Evolutionary conservation across 495 filamentous ascomycete species (phyloP).

Genomic region (Aspergillus ellipticus): DNA sequence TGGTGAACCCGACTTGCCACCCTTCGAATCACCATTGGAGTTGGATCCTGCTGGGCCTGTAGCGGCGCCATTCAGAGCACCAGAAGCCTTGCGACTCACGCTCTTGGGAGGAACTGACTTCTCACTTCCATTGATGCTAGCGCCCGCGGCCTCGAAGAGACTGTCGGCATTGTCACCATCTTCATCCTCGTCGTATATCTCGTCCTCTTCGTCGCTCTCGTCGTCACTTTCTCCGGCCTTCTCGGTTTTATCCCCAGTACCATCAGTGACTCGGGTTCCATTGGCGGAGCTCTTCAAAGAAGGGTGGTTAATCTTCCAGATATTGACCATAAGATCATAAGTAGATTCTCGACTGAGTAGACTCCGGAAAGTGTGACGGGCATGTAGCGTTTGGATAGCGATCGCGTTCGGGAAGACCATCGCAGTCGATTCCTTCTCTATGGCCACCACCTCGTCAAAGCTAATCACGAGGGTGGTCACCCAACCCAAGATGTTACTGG

Average conservation of each 20-base stretch:
- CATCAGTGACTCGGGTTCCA: slow-evolving; percentile 74
- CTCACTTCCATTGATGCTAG: slow-evolving; percentile 60
- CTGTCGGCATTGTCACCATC: slow-evolving; percentile 54
- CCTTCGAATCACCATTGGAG: slow-evolving; percentile 44
- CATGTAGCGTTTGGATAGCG: slow-evolving; percentile 92
- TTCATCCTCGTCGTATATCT: slow-evolving; percentile 76
- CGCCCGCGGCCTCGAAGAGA: slow-evolving; percentile 57
- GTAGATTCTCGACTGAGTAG: slow-evolving; percentile 92
- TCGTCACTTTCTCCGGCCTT: slow-evolving; percentile 66
- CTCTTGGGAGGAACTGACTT: slow-evolving; percentile 48
- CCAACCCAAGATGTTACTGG: slow-evolving; percentile 98
- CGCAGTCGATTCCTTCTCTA: slow-evolving; percentile 95
- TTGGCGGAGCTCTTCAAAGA: slow-evolving; percentile 83
- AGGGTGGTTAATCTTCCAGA: slow-evolving; percentile 96
- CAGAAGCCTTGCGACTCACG: slow-evolving; percentile 64
- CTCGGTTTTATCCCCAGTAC: slow-evolving; percentile 84
- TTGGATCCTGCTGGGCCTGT: slow-evolving; percentile 27
- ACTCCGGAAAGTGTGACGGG: slow-evolving; percentile 92
- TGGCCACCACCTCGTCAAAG: slow-evolving; percentile 94
- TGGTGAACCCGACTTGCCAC: slow-evolving; percentile 46
- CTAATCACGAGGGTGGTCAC: slow-evolving; percentile 94
- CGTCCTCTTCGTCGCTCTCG: slow-evolving; percentile 62
- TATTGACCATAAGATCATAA: slow-evolving; percentile 93
- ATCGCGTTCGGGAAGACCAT: slow-evolving; percentile 97
- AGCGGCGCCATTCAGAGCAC: slow-evolving; percentile 45